phyloP scores from a whole-genome alignment of 331 rosid species.

The Dryas integrifolia region DNA sequence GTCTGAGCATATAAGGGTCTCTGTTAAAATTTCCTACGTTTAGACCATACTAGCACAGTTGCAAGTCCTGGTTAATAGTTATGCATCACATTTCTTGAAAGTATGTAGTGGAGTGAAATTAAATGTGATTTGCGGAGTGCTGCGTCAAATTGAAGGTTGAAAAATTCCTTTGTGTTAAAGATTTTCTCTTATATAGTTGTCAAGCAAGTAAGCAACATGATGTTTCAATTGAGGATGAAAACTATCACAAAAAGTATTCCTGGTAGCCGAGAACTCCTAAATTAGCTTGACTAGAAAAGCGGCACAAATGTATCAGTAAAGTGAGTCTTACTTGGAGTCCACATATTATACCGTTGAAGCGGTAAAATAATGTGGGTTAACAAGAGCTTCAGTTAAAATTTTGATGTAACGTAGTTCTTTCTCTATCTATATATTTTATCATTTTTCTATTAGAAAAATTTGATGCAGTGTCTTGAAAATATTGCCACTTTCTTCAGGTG shows the following conservation, averaged over 20 bases:
- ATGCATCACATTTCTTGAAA: neutral
- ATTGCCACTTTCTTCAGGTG: constrained; percentile 49
- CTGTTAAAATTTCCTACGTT: neutral
- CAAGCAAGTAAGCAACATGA: neutral
- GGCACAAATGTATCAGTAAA: neutral
- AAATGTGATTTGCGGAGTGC: neutral
- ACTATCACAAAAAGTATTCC: neutral
- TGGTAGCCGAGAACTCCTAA: constrained; percentile 1
- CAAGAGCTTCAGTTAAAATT: neutral
- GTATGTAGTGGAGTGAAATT: neutral
- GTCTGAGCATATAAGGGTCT: neutral
- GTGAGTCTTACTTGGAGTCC: neutral
- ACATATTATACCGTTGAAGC: neutral
- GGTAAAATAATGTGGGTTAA: neutral
- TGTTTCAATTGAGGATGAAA: neutral
- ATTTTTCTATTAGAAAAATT: neutral
- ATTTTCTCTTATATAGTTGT: neutral
- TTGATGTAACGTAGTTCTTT: neutral
- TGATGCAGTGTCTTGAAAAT: neutral
- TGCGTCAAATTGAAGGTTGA: neutral
- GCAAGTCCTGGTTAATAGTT: neutral
- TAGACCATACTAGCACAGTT: too few relatives aligned
- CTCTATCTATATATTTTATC: neutral
- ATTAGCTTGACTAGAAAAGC: neutral
- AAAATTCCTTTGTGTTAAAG: neutral